Percentiles rank a stretch among this genome's conserved stretches.
Evolutionary conservation across 306 rosid genomes (phyloP).

Genomic region (Quercus variabilis): DNA sequence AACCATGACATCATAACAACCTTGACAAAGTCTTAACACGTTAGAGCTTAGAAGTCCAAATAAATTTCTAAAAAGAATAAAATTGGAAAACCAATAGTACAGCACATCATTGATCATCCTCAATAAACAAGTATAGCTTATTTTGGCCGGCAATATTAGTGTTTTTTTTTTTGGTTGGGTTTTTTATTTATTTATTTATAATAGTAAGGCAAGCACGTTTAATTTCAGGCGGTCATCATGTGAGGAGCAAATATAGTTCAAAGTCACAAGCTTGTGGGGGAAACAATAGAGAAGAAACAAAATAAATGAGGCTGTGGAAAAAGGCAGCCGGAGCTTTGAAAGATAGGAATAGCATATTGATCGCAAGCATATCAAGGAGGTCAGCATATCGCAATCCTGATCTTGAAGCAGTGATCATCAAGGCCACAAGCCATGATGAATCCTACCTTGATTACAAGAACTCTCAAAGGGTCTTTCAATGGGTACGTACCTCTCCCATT

Average conservation of each 20-base stretch:
- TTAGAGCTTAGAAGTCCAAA: neutral
- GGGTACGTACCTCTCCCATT: constrained; percentile 62
- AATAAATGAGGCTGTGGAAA: constrained; percentile 63
- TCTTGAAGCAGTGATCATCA: constrained; percentile 57
- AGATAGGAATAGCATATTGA: constrained; percentile 69
- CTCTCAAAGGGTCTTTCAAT: constrained; percentile 61
- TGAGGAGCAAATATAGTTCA: neutral
- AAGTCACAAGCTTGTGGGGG: neutral
- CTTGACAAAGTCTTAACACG: constrained; percentile 7
- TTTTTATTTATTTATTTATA: too few species aligned
- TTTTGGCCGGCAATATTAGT: neutral
- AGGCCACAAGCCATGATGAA: constrained; percentile 84
- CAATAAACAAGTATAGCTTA: neutral
- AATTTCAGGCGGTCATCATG: neutral
- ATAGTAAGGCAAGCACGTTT: constrained; percentile 2
- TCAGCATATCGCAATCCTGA: constrained; percentile 52
- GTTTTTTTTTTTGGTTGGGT: neutral
- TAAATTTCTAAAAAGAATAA: neutral
- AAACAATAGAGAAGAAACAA: neutral
- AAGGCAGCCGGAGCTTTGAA: constrained; percentile 63
- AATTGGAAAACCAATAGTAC: neutral
- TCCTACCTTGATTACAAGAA: constrained; percentile 49
- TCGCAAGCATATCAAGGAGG: constrained; percentile 40
- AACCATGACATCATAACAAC: constrained; percentile 1
- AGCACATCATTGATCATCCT: neutral